A percentile compares a stretch with the other conserved stretches of the same genome.
Evolutionary conservation across 1,284 basidiomycete species (phyloP).

Genomic region (Volvariella volvacea): DNA sequence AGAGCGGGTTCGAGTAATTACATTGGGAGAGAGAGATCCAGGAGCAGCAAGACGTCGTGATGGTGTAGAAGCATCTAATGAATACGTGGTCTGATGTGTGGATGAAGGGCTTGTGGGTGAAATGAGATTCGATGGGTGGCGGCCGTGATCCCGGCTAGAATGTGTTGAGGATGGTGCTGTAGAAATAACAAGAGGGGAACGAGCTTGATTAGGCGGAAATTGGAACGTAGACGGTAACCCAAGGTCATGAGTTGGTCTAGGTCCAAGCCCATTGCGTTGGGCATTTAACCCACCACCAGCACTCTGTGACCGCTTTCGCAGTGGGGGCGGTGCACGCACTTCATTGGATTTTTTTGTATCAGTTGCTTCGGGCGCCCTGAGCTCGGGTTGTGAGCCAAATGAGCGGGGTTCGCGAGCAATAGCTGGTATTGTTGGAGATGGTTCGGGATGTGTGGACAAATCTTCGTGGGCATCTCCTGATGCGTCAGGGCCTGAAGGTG

Average conservation of each 20-base stretch:
- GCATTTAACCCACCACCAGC: conserved; percentile 22
- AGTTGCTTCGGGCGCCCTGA: background rate
- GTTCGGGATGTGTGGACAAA: too few species aligned
- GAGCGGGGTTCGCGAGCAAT: too few species aligned
- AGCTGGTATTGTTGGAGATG: too few species aligned
- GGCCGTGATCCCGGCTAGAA: too few species aligned
- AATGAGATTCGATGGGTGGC: too few species aligned
- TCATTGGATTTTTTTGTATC: conserved; percentile 4
- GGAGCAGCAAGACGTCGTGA: conserved; percentile 25
- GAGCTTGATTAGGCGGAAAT: conserved; percentile 23
- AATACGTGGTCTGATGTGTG: conserved; percentile 42
- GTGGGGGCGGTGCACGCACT: too few species aligned
- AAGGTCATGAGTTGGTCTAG: conserved; percentile 26
- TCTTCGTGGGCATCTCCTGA: too few species aligned
- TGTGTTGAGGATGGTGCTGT: too few species aligned
- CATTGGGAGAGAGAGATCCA: conserved; percentile 20
- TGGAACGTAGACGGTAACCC: conserved; percentile 36
- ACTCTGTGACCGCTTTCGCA: conserved; percentile 38
- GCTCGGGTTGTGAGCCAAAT: background rate
- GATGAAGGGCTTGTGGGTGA: background rate
- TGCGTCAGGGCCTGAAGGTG: too few species aligned
- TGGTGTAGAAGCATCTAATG: conserved; percentile 42
- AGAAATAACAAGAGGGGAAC: too few species aligned
- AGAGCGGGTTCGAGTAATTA: conserved; percentile 42
- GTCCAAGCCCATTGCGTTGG: conserved; percentile 9